Conservation (phyloP, 306 rosid species). For the Sicyos baderoa region DNA sequence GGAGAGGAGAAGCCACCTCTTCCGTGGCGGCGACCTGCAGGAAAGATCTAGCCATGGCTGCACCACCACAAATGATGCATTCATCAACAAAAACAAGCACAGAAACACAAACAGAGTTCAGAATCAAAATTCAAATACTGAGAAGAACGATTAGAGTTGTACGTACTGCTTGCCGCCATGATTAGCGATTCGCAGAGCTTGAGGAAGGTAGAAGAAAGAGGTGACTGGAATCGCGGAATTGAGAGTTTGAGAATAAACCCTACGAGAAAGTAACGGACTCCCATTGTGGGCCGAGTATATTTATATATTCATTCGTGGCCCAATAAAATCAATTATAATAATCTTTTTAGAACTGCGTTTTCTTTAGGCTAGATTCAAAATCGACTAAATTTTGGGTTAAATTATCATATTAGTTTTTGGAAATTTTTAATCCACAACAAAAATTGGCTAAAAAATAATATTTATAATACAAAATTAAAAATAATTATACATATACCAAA, state of each 20-base stretch:
- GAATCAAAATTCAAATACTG: neutral
- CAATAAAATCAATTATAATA: too few species aligned
- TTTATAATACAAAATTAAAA: too few species aligned
- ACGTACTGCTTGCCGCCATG: slow-evolving; percentile 13
- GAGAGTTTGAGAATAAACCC: slow-evolving; percentile 15
- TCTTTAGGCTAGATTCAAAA: too few species aligned
- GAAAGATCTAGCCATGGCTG: slow-evolving; percentile 68
- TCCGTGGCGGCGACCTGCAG: slow-evolving; percentile 85
- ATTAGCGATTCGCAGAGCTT: slow-evolving; percentile 3
- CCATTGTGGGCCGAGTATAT: too few species aligned
- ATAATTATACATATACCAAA: too few species aligned
- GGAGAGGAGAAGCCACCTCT: slow-evolving; percentile 76
- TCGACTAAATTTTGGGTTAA: too few species aligned
- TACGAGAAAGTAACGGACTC: too few species aligned
- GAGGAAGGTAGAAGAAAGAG: neutral
- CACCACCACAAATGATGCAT: slow-evolving; percentile 16
- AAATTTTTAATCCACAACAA: too few species aligned
- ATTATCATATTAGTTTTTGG: too few species aligned
- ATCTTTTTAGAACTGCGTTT: too few species aligned
- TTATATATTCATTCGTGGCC: too few species aligned
- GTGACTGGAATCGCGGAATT: neutral
- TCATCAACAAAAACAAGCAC: neutral
- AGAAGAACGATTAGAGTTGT: neutral
- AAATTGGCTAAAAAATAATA: too few species aligned
- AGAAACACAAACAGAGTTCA: neutral